phyloP scores from a whole-genome alignment of 441 rosid genomes.

The Geranium incanum region DNA sequence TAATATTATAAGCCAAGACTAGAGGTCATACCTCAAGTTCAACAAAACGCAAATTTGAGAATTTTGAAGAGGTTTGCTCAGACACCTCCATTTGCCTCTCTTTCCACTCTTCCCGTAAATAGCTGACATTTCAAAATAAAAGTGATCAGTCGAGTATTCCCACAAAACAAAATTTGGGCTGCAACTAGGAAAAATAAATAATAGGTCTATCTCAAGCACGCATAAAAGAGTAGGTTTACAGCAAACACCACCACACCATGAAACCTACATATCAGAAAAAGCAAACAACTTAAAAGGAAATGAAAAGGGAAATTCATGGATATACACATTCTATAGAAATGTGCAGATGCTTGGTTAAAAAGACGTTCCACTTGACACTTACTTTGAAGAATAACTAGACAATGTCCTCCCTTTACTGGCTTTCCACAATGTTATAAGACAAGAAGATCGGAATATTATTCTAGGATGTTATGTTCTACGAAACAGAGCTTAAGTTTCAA shows the following conservation, averaged over 20 bases:
- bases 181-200: not conserved
- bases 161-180: not conserved
- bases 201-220: not conserved
- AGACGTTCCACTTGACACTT: no score
- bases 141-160: not conserved
- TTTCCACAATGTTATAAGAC: not conserved
- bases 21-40: slow-evolving; percentile 52
- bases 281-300: not conserved
- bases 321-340: not conserved
- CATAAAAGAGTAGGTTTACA: not conserved
- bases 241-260: not conserved
- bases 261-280: not conserved
- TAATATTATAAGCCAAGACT: not conserved
- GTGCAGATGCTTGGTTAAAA: no score
- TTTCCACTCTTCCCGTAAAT: slow-evolving; percentile 73
- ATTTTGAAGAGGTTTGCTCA: slow-evolving; percentile 36
- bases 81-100: slow-evolving; percentile 27
- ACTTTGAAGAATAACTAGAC: no score
- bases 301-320: not conserved
- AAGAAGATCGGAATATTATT: not conserved
- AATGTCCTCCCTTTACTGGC: not conserved
- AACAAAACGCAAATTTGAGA: slow-evolving; percentile 41
- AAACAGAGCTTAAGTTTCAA: slow-evolving; percentile 1
- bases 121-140: slow-evolving; percentile 42
- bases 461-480: not conserved